phyloP scores from a whole-genome alignment of 2,329 filamentous ascomycete genomes.

The Calonectria hawksworthii region DNA sequence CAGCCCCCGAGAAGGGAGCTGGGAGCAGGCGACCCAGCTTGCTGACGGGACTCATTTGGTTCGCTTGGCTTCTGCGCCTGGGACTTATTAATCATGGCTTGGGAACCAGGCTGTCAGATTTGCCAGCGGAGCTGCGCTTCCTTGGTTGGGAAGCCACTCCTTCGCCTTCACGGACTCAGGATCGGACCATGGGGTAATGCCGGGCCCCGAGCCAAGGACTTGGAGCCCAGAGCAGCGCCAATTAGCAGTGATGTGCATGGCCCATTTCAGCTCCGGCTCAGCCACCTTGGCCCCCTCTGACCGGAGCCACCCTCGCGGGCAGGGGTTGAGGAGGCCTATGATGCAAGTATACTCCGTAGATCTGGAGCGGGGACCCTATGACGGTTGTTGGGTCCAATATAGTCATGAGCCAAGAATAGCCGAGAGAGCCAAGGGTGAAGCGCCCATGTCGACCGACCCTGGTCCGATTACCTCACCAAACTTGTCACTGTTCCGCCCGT shows the following conservation, averaged over 20 bases:
- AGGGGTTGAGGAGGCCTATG: constrained; percentile 21
- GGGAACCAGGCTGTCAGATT: neutral
- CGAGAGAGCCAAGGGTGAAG: constrained; percentile 14
- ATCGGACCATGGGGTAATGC: constrained; percentile 9
- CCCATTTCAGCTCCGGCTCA: constrained; percentile 24
- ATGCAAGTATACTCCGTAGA: constrained; percentile 26
- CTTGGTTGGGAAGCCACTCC: neutral
- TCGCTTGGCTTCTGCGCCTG: neutral
- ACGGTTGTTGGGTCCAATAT: constrained; percentile 21
- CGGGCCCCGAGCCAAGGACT: constrained; percentile 10
- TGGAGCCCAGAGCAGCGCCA: constrained; percentile 6
- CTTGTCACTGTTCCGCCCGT: neutral
- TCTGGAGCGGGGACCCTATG: constrained; percentile 28
- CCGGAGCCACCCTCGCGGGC: constrained; percentile 13
- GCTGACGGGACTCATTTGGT: neutral
- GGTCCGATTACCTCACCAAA: constrained; percentile 17
- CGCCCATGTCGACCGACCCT: neutral
- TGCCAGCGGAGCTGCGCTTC: neutral
- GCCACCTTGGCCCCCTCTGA: constrained; percentile 17
- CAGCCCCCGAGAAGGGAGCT: neutral
- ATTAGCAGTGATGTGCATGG: constrained; percentile 17
- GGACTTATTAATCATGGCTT: neutral
- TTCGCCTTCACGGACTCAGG: constrained; percentile 4
- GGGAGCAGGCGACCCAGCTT: neutral
- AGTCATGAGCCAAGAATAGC: constrained; percentile 25